These are phyloP conservation scores for Aspergillus kassunensis DNA, from an alignment of 495 filamentous ascomycete genomes.

Conservation along the genomic window DNA sequence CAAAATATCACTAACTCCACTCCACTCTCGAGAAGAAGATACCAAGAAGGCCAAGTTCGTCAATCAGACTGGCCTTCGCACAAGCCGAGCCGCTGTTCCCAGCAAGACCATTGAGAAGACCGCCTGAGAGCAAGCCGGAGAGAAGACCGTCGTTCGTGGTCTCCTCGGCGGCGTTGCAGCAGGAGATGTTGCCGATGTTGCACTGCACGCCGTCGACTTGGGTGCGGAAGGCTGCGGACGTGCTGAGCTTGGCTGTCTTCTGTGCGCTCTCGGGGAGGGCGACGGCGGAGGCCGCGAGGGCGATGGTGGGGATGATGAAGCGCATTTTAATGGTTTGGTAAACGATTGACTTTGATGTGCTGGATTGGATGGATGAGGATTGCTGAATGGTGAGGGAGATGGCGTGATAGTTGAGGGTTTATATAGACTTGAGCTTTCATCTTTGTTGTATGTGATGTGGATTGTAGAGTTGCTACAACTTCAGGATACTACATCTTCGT, in stretches of 20 bases:
- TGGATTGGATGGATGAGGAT: too few species aligned
- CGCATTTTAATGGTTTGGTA: background rate
- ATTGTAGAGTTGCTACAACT: too few species aligned
- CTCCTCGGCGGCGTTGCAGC: background rate
- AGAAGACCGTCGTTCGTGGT: background rate
- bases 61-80: conserved; percentile 1
- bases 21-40: background rate
- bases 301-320: background rate
- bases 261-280: background rate
- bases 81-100: background rate
- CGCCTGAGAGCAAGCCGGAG: background rate
- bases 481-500: too few species aligned
- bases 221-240: background rate
- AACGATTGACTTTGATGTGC: too few species aligned
- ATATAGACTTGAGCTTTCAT: too few species aligned
- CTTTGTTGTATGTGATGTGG: too few species aligned
- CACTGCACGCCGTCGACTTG: background rate
- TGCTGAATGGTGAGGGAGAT: too few species aligned
- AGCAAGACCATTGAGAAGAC: background rate
- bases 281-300: background rate
- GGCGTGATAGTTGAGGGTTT: too few species aligned
- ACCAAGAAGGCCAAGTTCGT: conserved; percentile 1
- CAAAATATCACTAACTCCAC: background rate
- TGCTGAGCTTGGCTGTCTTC: background rate
- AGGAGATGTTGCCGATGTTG: background rate